Percentiles rank a stretch among this genome's conserved stretches.
Evolutionary conservation across 805 yeast species (phyloP).

Genomic region (Candida chilensis): DNA sequence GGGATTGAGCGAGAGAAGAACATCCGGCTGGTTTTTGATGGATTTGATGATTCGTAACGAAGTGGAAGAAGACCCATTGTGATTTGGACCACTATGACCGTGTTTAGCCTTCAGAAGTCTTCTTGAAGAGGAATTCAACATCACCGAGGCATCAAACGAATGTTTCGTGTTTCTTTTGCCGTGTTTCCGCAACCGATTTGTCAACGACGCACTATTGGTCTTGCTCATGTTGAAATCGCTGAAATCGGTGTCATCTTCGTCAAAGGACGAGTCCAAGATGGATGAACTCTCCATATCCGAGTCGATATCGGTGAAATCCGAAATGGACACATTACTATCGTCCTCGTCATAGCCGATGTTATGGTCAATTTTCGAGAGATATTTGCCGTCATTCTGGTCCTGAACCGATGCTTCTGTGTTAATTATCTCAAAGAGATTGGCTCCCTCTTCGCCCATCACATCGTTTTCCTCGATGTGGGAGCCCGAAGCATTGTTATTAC

Average conservation of each 20-base stretch:
- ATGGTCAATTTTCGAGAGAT: slow-evolving; percentile 1
- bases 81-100: too few relatives aligned
- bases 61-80: too few relatives aligned
- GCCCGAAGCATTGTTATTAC: background rate
- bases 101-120: too few relatives aligned
- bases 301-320: slow-evolving; percentile 2
- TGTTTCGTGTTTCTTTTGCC: too few relatives aligned
- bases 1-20: slow-evolving; percentile 3
- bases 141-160: too few relatives aligned
- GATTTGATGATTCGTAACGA: slow-evolving; percentile 3
- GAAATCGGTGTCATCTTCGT: slow-evolving; percentile 3
- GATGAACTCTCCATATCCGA: slow-evolving; percentile 3
- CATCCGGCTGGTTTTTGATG: slow-evolving; percentile 9
- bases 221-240: background rate
- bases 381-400: slow-evolving; percentile 1
- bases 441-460: background rate
- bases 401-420: too few relatives aligned
- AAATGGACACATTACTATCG: background rate
- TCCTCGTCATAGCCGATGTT: slow-evolving; percentile 1
- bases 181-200: too few relatives aligned
- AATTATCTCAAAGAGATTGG: too few relatives aligned
- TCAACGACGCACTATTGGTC: too few relatives aligned
- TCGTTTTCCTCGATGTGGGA: too few relatives aligned
- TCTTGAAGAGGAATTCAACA: too few relatives aligned
- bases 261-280: too few relatives aligned